These are phyloP conservation scores for Penicillium sp. DNA, from an alignment of 2,329 filamentous ascomycete species.

Conservation along the genomic window DNA sequence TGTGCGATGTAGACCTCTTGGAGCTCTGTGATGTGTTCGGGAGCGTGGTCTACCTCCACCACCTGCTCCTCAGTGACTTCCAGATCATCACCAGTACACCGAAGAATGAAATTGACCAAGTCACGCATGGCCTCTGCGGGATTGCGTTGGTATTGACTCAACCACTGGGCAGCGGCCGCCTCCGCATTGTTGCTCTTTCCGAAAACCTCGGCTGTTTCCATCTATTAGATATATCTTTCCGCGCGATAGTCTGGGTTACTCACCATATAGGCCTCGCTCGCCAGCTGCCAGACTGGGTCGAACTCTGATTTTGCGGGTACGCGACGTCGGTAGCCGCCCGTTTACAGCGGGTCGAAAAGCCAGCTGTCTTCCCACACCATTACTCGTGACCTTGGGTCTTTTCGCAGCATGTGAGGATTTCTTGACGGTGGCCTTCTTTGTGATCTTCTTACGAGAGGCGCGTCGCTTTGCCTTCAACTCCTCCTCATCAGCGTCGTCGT, in stretches of 20 bases:
- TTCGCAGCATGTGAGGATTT: conserved; percentile 47
- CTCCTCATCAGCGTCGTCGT: conserved; percentile 50
- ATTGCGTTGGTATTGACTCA: conserved; percentile 57
- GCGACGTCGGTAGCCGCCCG: conserved; percentile 46
- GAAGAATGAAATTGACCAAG: conserved; percentile 63
- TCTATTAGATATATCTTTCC: conserved; percentile 24
- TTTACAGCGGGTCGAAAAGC: conserved; percentile 57
- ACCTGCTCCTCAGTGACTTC: conserved; percentile 81
- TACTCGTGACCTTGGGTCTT: conserved; percentile 58
- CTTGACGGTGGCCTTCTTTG: conserved; percentile 44
- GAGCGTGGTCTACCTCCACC: conserved; percentile 83
- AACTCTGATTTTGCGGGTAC: conserved; percentile 53
- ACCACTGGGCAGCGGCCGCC: conserved; percentile 60
- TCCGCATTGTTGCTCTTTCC: conserved; percentile 56
- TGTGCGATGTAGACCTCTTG: conserved; percentile 83
- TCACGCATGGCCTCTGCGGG: conserved; percentile 58
- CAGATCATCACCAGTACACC: conserved; percentile 76
- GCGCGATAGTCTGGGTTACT: conserved; percentile 18
- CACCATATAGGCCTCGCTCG: conserved; percentile 61
- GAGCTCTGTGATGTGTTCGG: conserved; percentile 76
- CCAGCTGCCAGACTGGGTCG: conserved; percentile 55
- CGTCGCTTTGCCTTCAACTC: conserved; percentile 49
- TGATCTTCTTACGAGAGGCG: conserved; percentile 34
- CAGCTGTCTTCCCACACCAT: conserved; percentile 49
- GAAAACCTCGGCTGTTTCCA: conserved; percentile 58